A percentile compares a stretch with the other conserved stretches of the same genome.
phyloP scores from a whole-genome alignment of 148 eudicot species.

The Euryodendron excelsum region DNA sequence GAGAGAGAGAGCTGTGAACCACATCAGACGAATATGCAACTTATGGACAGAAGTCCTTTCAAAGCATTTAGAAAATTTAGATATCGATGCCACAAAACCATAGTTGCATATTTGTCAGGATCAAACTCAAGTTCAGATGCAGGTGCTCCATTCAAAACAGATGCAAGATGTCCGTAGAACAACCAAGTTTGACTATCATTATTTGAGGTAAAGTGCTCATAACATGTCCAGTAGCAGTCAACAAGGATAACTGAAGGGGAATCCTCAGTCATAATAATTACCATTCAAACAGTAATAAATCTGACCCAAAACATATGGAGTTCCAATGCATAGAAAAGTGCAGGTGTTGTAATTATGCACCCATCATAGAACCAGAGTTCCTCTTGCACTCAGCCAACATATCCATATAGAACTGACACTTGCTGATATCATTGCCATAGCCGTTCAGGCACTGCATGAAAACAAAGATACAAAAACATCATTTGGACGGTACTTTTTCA shows the following conservation, averaged over 20 bases:
- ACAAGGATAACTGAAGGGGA: not conserved
- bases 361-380: slow-evolving; percentile 52
- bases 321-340: not conserved
- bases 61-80: not conserved
- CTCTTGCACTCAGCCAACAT: slow-evolving; percentile 59
- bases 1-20: no score
- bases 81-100: not conserved
- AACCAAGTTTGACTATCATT: not conserved
- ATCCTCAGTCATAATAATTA: not conserved
- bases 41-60: not conserved
- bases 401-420: slow-evolving; percentile 27
- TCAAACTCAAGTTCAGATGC: not conserved
- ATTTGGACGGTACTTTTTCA: not conserved
- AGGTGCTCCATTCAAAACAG: slow-evolving; percentile 6
- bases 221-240: not conserved
- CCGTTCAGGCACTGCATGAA: slow-evolving; percentile 5
- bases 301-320: not conserved
- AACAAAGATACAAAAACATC: not conserved
- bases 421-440: not conserved
- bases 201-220: not conserved
- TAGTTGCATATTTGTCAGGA: not conserved
- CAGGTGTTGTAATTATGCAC: slow-evolving; percentile 31
- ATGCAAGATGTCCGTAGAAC: no score
- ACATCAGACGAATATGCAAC: no score
- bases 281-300: not conserved